Evolutionary conservation across 768 basidiomycete species (phyloP).

Genomic region (Chalciporus pseudorubinellus): DNA sequence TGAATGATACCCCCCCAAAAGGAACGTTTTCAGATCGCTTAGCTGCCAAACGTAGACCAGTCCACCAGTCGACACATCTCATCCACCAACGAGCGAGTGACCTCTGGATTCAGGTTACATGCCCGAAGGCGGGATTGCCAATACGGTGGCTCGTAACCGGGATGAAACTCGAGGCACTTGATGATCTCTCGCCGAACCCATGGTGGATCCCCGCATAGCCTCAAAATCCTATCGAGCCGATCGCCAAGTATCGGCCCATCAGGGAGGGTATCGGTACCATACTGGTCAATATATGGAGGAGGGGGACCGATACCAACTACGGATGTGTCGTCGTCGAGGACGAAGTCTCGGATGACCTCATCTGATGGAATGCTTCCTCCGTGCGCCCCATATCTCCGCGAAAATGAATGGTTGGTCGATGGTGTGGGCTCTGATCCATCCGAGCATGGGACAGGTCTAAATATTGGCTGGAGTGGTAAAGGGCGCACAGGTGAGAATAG

Average conservation of each 20-base stretch:
- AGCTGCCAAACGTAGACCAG: constrained; percentile 7
- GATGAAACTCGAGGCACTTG: constrained; percentile 22
- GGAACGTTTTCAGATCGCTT: not conserved
- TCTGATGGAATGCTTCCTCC: not conserved
- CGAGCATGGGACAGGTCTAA: constrained; percentile 12
- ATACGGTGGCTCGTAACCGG: constrained; percentile 28
- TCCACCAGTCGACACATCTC: constrained; percentile 29
- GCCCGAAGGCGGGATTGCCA: constrained; percentile 26
- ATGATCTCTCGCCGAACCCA: constrained; percentile 21
- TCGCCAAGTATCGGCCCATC: constrained; percentile 14
- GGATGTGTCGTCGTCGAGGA: constrained; percentile 2
- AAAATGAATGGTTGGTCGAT: not conserved
- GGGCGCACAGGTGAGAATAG: constrained; percentile 9
- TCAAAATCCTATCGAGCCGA: constrained; percentile 23
- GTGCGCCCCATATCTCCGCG: constrained; percentile 8
- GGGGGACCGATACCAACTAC: constrained; percentile 13
- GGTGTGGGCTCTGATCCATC: constrained; percentile 7
- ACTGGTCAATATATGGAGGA: constrained; percentile 14
- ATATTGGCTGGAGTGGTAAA: constrained; percentile 17
- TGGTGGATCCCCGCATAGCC: constrained; percentile 12
- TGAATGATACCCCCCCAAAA: too few relatives aligned
- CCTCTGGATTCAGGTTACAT: constrained; percentile 17
- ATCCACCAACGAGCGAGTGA: constrained; percentile 18
- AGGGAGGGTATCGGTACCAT: constrained; percentile 3
- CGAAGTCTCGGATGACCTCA: constrained; percentile 14